These are phyloP conservation scores for Boechera divaricarpa DNA, from an alignment of 345 rosid species.

Conservation along the genomic window DNA sequence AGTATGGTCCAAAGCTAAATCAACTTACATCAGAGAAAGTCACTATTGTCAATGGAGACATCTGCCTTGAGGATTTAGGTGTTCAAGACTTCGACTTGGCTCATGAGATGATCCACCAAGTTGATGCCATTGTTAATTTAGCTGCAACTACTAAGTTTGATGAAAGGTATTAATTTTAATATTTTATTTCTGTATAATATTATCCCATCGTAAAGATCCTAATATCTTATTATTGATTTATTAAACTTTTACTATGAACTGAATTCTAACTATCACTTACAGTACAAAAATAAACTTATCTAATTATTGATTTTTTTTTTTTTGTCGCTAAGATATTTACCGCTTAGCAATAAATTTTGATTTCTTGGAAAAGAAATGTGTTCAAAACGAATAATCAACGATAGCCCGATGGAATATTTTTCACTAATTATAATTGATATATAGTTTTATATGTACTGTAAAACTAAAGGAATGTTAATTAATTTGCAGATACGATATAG, in stretches of 20 bases:
- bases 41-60: constrained; percentile 40
- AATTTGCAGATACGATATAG: constrained; percentile 50
- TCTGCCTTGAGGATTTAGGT: constrained; percentile 36
- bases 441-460: background rate
- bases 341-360: no score
- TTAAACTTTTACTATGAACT: background rate
- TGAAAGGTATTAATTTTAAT: constrained; percentile 40
- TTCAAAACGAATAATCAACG: background rate
- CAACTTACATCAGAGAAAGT: constrained; percentile 21
- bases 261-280: background rate
- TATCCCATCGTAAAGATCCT: background rate
- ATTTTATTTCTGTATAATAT: background rate
- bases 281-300: background rate
- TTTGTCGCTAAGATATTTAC: no score
- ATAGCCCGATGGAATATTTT: background rate
- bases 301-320: no score
- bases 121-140: constrained; percentile 43
- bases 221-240: constrained; percentile 1
- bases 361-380: no score
- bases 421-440: background rate
- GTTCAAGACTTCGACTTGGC: constrained; percentile 30
- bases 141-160: constrained; percentile 50
- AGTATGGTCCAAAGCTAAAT: constrained; percentile 34
- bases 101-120: constrained; percentile 37
- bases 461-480: constrained; percentile 14